phyloP scores from a whole-genome alignment of 2,329 filamentous ascomycete species.

The Fusarium denticulatum region DNA sequence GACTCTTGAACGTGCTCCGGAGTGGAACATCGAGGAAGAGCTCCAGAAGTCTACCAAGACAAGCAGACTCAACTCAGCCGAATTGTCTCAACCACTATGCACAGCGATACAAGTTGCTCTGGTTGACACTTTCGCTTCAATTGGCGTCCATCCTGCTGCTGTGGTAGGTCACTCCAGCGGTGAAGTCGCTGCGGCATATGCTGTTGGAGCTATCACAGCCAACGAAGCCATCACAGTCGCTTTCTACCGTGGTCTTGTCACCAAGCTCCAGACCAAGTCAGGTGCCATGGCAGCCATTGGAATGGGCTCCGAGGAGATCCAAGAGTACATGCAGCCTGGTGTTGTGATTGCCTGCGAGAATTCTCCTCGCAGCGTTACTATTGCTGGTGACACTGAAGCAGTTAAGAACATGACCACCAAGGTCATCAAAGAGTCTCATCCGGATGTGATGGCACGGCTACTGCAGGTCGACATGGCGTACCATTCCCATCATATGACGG shows the following conservation, averaged over 20 bases:
- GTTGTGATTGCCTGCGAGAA: slow-evolving; percentile 3
- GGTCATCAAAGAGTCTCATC: not conserved
- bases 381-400: not conserved
- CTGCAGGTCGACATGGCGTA: slow-evolving; percentile 1
- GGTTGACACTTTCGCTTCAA: not conserved
- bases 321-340: not conserved
- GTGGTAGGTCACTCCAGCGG: slow-evolving; percentile 1
- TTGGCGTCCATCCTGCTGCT: not conserved
- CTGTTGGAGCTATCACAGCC: not conserved
- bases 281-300: slow-evolving; percentile 3
- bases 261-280: not conserved
- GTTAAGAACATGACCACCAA: not conserved
- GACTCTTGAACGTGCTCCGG: not conserved
- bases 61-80: not conserved
- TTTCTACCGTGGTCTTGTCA: not conserved
- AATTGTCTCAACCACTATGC: not conserved
- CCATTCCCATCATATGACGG: slow-evolving; percentile 1
- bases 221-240: not conserved
- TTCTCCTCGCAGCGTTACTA: not conserved
- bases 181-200: not conserved
- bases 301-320: not conserved
- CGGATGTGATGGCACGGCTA: not conserved
- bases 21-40: not conserved
- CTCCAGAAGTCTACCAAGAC: not conserved
- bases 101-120: not conserved